Evolutionary conservation across 2,329 filamentous ascomycete species (phyloP).

Genomic region (Fusarium sp.): DNA sequence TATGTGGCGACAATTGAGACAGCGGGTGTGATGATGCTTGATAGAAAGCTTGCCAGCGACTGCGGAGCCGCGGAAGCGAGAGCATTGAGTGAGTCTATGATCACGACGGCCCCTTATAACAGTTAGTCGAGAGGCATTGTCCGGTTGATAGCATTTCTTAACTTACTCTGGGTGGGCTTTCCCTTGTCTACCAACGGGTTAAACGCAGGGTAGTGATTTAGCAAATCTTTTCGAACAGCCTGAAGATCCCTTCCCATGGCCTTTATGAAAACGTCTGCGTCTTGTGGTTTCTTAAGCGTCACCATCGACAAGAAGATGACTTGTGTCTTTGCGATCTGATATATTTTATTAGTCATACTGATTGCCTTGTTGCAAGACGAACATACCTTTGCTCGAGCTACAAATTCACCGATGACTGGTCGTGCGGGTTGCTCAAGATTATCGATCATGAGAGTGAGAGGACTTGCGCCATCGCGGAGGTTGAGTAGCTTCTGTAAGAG

Average conservation of each 20-base stretch:
- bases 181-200: slow-evolving; percentile 53
- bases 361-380: background rate
- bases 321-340: slow-evolving; percentile 71
- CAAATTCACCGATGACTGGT: slow-evolving; percentile 78
- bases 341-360: slow-evolving; percentile 3
- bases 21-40: slow-evolving; percentile 71
- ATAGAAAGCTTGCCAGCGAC: slow-evolving; percentile 75
- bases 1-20: slow-evolving; percentile 83
- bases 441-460: slow-evolving; percentile 87
- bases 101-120: slow-evolving; percentile 72
- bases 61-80: slow-evolving; percentile 66
- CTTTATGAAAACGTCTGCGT: slow-evolving; percentile 75
- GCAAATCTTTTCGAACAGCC: slow-evolving; percentile 69
- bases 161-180: slow-evolving; percentile 58
- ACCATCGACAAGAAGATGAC: slow-evolving; percentile 83
- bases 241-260: slow-evolving; percentile 69
- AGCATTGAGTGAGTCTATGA: slow-evolving; percentile 83
- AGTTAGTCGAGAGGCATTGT: slow-evolving; percentile 21
- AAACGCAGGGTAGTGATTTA: slow-evolving; percentile 58
- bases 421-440: slow-evolving; percentile 82
- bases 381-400: slow-evolving; percentile 75
- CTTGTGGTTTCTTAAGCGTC: slow-evolving; percentile 71
- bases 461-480: slow-evolving; percentile 81
- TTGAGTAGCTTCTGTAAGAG: slow-evolving; percentile 85
- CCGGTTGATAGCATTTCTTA: background rate